Percentiles rank a stretch among this genome's conserved stretches.
phyloP scores from a whole-genome alignment of 805 yeast species.

The Scheffersomyces amazonensis region DNA sequence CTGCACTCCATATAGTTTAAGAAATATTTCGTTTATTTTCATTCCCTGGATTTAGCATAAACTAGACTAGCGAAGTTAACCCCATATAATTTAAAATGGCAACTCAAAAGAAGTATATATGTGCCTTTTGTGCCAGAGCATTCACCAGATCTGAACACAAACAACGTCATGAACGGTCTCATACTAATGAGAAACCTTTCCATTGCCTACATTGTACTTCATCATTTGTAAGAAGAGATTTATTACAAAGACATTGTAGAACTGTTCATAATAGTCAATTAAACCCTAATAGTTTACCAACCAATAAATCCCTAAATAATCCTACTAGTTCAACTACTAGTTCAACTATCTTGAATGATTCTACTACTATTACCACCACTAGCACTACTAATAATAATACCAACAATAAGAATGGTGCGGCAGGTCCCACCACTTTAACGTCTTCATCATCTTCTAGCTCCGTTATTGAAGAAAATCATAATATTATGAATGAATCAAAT shows the following conservation, averaged over 20 bases:
- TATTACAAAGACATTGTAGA: conserved; percentile 71
- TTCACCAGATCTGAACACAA: conserved; percentile 79
- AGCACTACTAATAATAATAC: neutral
- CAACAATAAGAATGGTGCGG: neutral
- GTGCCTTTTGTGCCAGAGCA: conserved; percentile 77
- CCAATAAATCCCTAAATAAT: conserved; percentile 9
- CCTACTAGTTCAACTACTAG: conserved; percentile 3
- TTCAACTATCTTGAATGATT: neutral
- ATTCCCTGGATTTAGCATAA: no score
- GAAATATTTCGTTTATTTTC: no score
- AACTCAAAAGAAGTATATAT: conserved; percentile 64
- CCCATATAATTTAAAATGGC: conserved; percentile 16
- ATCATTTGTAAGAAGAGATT: conserved; percentile 74
- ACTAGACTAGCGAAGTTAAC: no score
- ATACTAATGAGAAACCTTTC: conserved; percentile 78
- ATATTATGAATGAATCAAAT: neutral
- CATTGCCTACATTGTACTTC: conserved; percentile 67
- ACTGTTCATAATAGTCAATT: conserved; percentile 61
- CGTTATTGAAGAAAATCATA: neutral
- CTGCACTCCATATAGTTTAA: no score
- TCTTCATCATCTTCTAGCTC: neutral
- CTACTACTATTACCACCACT: neutral
- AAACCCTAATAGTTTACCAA: conserved; percentile 6
- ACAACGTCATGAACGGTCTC: conserved; percentile 75
- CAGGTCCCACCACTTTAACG: conserved; percentile 2